phyloP scores from a whole-genome alignment of 2,329 filamentous ascomycete genomes.

The Xylariales sp. region DNA sequence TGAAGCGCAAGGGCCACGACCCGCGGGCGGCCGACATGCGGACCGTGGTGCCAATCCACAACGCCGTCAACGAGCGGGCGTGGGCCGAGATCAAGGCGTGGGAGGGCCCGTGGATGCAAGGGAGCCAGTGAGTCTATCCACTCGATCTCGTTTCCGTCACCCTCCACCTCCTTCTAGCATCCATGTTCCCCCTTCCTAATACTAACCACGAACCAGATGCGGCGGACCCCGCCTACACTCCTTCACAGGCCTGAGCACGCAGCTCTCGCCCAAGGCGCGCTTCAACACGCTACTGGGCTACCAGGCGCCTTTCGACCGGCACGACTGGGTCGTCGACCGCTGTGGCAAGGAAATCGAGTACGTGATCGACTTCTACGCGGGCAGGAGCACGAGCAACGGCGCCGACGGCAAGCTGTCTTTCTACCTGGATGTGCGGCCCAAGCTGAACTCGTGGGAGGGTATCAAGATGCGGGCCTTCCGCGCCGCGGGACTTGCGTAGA shows the following conservation, averaged over 20 bases:
- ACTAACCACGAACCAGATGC: constrained; percentile 57
- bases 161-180: background rate
- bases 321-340: constrained; percentile 96
- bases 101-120: constrained; percentile 76
- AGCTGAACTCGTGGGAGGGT: constrained; percentile 75
- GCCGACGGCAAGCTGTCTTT: constrained; percentile 64
- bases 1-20: constrained; percentile 88
- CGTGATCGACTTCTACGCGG: constrained; percentile 97
- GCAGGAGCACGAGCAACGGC: constrained; percentile 60
- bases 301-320: constrained; percentile 89
- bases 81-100: constrained; percentile 93
- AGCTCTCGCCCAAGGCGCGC: constrained; percentile 83
- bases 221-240: constrained; percentile 84
- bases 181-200: too few species aligned
- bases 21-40: constrained; percentile 81
- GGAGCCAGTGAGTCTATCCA: constrained; percentile 61
- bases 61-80: constrained; percentile 96
- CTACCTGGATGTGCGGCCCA: constrained; percentile 75
- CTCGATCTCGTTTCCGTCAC: background rate
- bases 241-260: constrained; percentile 78
- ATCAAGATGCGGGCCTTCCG: constrained; percentile 72
- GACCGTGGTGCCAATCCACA: constrained; percentile 95
- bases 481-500: constrained; percentile 61
- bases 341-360: constrained; percentile 90
- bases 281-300: constrained; percentile 90